phyloP scores from a whole-genome alignment of 2,329 filamentous ascomycete genomes.

The Penicillium crustosum region DNA sequence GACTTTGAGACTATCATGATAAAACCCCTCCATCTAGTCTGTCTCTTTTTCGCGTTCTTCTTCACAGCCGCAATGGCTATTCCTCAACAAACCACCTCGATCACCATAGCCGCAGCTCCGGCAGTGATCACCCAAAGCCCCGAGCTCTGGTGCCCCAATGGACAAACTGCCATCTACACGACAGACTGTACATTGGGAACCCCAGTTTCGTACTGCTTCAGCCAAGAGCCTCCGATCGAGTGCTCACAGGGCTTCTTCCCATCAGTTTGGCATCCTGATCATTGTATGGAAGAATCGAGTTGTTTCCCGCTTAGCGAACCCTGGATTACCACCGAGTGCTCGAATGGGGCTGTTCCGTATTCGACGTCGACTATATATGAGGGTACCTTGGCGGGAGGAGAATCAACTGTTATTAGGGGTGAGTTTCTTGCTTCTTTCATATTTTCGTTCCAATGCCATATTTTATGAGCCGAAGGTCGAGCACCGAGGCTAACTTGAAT shows the following conservation, averaged over 20 bases:
- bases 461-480: background rate
- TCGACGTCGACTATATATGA: slow-evolving; percentile 23
- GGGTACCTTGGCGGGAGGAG: slow-evolving; percentile 21
- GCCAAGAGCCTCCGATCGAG: slow-evolving; percentile 17
- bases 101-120: slow-evolving; percentile 9
- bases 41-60: background rate
- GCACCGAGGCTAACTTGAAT: background rate
- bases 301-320: slow-evolving; percentile 25
- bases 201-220: slow-evolving; percentile 25
- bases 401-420: slow-evolving; percentile 23
- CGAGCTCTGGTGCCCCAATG: slow-evolving; percentile 18
- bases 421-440: background rate
- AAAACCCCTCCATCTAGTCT: background rate
- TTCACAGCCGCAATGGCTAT: slow-evolving; percentile 3
- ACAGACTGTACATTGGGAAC: slow-evolving; percentile 30
- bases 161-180: slow-evolving; percentile 25
- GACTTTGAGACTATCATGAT: background rate
- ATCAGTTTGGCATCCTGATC: slow-evolving; percentile 27
- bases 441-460: background rate
- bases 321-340: slow-evolving; percentile 28
- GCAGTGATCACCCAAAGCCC: slow-evolving; percentile 14
- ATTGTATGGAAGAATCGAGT: slow-evolving; percentile 23
- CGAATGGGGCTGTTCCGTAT: slow-evolving; percentile 25
- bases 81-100: slow-evolving; percentile 7
- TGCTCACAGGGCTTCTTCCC: slow-evolving; percentile 26